A percentile compares a stretch with the other conserved stretches of the same genome.
Conservation (phyloP, 441 rosid genomes). For the Pelargonium australe region DNA sequence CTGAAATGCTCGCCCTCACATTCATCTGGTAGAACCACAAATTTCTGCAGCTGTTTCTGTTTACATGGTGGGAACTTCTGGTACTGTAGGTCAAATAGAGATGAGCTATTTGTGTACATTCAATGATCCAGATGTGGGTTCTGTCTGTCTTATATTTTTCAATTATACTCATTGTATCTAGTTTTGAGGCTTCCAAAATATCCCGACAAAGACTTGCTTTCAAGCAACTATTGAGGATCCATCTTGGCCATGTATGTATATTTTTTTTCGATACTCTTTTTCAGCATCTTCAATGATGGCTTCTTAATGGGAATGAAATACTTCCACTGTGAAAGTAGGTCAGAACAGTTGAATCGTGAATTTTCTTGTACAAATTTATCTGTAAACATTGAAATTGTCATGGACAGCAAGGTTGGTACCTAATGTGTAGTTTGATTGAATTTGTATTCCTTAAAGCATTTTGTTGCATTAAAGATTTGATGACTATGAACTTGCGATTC, state of each 20-base stretch:
- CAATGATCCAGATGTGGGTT: constrained; percentile 27
- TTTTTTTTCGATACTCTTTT: constrained; percentile 16
- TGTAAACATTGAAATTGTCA: background rate
- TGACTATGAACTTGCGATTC: no score
- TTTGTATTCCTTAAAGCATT: background rate
- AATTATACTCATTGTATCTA: constrained; percentile 23
- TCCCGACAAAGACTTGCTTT: constrained; percentile 4
- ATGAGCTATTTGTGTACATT: constrained; percentile 35
- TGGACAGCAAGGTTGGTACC: constrained; percentile 14
- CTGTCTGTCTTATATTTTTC: constrained; percentile 32
- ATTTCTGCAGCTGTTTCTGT: constrained; percentile 15
- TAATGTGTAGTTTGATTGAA: background rate
- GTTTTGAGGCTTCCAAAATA: constrained; percentile 24
- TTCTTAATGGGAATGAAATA: background rate
- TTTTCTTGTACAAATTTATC: constrained; percentile 4
- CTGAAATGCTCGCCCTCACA: constrained; percentile 4
- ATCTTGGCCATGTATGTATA: constrained; percentile 21
- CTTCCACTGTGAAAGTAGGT: background rate
- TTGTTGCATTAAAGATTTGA: no score
- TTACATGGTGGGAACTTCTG: constrained; percentile 19
- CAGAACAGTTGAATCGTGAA: background rate
- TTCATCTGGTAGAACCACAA: constrained; percentile 24
- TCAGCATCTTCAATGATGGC: background rate
- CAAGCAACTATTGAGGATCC: constrained; percentile 10
- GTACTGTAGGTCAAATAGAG: constrained; percentile 28